Percentiles rank a stretch among this genome's conserved stretches.
These are phyloP conservation scores for Lineolata rhizophorae DNA, from an alignment of 495 filamentous ascomycete genomes.

Conservation along the genomic window DNA sequence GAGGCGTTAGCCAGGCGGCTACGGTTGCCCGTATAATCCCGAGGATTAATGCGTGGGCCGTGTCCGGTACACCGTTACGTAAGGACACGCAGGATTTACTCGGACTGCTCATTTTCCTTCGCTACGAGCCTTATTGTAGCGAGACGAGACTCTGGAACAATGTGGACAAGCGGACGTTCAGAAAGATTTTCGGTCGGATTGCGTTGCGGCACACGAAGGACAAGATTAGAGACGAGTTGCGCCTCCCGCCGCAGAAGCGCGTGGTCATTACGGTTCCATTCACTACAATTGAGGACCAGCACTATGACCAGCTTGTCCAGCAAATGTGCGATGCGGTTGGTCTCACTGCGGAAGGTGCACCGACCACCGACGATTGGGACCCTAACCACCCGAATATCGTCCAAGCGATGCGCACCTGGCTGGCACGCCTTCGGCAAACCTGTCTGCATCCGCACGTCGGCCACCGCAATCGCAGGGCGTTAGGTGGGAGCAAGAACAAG, in stretches of 20 bases:
- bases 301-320: constrained; percentile 50
- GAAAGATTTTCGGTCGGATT: constrained; percentile 39
- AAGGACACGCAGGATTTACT: constrained; percentile 50
- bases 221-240: constrained; percentile 47
- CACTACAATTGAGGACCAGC: constrained; percentile 67
- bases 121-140: constrained; percentile 49
- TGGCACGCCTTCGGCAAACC: constrained; percentile 53
- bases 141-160: constrained; percentile 40
- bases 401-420: constrained; percentile 48
- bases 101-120: constrained; percentile 58
- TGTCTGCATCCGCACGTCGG: constrained; percentile 72
- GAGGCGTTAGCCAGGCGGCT: constrained; percentile 63
- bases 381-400: constrained; percentile 30
- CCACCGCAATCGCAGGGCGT: constrained; percentile 37
- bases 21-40: constrained; percentile 60
- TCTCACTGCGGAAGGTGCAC: constrained; percentile 38
- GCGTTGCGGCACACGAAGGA: constrained; percentile 74
- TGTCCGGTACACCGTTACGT: constrained; percentile 79
- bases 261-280: constrained; percentile 80
- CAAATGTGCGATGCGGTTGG: constrained; percentile 50
- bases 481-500: constrained; percentile 35
- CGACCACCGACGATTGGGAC: constrained; percentile 36
- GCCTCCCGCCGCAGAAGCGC: constrained; percentile 55
- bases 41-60: constrained; percentile 68
- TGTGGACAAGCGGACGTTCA: constrained; percentile 40